Evolutionary conservation across 208 protist species (phyloP), one percentile per base, ranked within the genome.

Genomic region (Sergeia podlipaevii): DNA sequence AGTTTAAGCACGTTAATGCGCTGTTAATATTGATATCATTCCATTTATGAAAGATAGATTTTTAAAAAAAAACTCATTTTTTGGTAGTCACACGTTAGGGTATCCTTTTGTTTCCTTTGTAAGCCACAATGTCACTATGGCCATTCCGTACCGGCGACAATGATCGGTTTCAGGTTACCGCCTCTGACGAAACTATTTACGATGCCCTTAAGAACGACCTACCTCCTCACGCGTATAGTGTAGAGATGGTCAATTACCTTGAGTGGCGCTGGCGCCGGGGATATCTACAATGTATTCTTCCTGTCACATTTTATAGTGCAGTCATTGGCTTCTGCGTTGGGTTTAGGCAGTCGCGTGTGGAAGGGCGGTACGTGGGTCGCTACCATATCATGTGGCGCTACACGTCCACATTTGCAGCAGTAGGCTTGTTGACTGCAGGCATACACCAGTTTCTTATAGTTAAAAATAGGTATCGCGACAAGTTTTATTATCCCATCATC

Each of bases 111-210:
- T 33, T 59, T 3, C 7, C 21, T n/a, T n/a, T n/a, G n/a, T n/a
- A n/a, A n/a, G n/a, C n/a, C n/a, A 30, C 52, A 15, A 85, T 91
- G 80, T 82, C 77, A 34, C 52, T 93, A 1, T 95, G 83, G 80
- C 87, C 87, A 4, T 91, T 95, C 52, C 77, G 83, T 8, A 91
- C 77, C 1, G 87, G 83, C n/a, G 89, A 95, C 48, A 83, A 95
- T 72, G 78, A 89, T 38, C 74, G 77, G 6, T 95, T 89, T 61
- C 78, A 87, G 33, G 70, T 70, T 23, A 65, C 45, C 4, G 39
- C 37, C 29, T 54, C 23, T 24, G 62, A 64, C 41, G 67, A 83
- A 8, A 72, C 70, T 53, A 85, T 95, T 34, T 95, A 91, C 69
- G 79, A 84, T 48, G 34, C 73, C 7, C 54, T 95, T 27, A 73